A percentile compares a stretch with the other conserved stretches of the same genome.
Conservation (phyloP, 164 flowering plant genomes). For the Piper betle region DNA sequence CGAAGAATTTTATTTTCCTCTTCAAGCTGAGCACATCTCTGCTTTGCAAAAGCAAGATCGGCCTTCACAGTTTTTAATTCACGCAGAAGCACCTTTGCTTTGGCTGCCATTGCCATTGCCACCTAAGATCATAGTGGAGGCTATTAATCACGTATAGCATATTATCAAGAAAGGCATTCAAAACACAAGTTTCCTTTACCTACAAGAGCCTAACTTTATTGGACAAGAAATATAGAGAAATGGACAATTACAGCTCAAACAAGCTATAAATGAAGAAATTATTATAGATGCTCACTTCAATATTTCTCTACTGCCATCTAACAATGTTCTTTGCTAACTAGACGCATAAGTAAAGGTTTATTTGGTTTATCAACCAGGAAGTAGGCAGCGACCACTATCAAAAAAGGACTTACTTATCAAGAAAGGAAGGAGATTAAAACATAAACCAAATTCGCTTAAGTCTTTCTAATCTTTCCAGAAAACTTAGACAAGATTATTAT, state of each 20-base stretch:
- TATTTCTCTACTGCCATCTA: not conserved
- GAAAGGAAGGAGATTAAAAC: too few species aligned
- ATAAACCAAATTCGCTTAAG: not conserved
- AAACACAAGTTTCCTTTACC: not conserved
- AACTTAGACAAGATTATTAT: not conserved
- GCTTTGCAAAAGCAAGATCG: slow-evolving; percentile 87
- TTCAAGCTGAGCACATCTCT: slow-evolving; percentile 81
- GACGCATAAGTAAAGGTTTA: not conserved
- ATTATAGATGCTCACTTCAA: not conserved
- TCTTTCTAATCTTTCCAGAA: not conserved
- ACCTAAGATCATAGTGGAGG: slow-evolving; percentile 40
- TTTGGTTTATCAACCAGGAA: too few species aligned
- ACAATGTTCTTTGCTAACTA: not conserved
- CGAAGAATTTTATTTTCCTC: slow-evolving; percentile 82
- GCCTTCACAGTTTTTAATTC: slow-evolving; percentile 93
- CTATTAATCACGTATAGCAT: slow-evolving; percentile 22
- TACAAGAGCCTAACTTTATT: not conserved
- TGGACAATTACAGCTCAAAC: too few species aligned
- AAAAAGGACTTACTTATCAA: too few species aligned
- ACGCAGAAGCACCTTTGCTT: slow-evolving; percentile 84
- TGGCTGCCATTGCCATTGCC: slow-evolving; percentile 96
- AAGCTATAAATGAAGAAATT: too few species aligned
- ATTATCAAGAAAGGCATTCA: not conserved
- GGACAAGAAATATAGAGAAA: too few species aligned
- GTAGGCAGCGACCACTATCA: too few species aligned